Percentiles rank a stretch among this genome's conserved stretches.
phyloP scores from a whole-genome alignment of 2,329 filamentous ascomycete genomes.

The Phyllosticta citriasiana region DNA sequence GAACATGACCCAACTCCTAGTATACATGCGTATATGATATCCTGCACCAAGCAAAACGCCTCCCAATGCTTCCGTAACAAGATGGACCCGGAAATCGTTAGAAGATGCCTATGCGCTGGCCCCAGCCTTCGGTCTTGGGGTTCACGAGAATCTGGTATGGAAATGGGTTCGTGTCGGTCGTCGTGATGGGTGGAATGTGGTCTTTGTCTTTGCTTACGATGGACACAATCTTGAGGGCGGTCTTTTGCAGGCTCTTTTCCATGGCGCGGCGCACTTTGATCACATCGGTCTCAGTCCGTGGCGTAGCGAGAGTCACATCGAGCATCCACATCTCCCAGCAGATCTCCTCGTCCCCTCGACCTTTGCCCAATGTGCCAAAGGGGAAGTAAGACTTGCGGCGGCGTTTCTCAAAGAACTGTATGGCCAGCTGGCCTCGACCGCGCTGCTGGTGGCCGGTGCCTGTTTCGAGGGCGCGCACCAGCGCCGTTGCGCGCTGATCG shows the following conservation, averaged over 20 bases:
- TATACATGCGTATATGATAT: conserved; percentile 4
- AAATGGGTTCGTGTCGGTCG: conserved; percentile 84
- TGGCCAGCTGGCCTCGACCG: conserved; percentile 66
- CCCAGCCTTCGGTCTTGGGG: conserved; percentile 70
- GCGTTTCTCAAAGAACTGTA: conserved; percentile 93
- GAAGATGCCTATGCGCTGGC: conserved; percentile 68
- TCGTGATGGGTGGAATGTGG: conserved; percentile 94
- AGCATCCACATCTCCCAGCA: conserved; percentile 97
- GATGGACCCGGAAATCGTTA: conserved; percentile 1
- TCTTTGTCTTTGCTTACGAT: conserved; percentile 84
- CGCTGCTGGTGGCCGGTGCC: conserved; percentile 45
- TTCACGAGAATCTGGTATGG: conserved; percentile 89
- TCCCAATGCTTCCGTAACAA: neutral
- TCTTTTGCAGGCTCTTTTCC: conserved; percentile 78
- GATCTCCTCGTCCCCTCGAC: conserved; percentile 75
- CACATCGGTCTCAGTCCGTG: conserved; percentile 77
- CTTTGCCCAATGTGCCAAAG: conserved; percentile 38
- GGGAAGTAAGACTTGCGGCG: conserved; percentile 68
- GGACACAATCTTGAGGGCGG: conserved; percentile 80
- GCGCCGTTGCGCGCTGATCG: conserved; percentile 69
- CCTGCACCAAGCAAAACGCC: conserved; percentile 8
- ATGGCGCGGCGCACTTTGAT: conserved; percentile 83
- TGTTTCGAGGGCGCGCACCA: conserved; percentile 65
- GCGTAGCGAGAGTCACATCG: conserved; percentile 85
- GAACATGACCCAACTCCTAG: conserved; percentile 5